Evolutionary conservation across 345 rosid species (phyloP).

Genomic region (Sonneratia alba): DNA sequence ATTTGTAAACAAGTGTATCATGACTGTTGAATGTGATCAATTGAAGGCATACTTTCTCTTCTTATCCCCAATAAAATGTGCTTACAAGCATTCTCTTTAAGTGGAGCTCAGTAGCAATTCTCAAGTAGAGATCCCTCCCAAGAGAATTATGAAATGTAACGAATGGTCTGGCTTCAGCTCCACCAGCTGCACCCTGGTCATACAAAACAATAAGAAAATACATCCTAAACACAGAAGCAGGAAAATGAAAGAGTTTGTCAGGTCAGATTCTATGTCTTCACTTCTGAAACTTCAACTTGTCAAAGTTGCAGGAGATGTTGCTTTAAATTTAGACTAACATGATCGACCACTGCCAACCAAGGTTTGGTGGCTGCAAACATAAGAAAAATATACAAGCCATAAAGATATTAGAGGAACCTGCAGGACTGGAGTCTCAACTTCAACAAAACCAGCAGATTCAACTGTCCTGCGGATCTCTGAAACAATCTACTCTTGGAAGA

Average conservation of each 20-base stretch:
- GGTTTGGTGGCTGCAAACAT: background rate
- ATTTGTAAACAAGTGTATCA: background rate
- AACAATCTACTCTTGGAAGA: conserved; percentile 45
- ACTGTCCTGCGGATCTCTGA: conserved; percentile 78
- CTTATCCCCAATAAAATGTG: background rate
- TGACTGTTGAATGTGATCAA: background rate
- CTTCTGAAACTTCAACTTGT: background rate
- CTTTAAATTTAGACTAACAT: background rate
- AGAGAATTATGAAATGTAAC: conserved; percentile 89
- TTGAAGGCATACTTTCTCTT: background rate
- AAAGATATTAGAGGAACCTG: conserved; percentile 52
- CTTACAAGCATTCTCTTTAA: conserved; percentile 93
- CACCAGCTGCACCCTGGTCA: conserved; percentile 96
- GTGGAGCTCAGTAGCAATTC: conserved; percentile 98
- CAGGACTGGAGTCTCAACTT: conserved; percentile 95
- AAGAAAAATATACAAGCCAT: background rate
- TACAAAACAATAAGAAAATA: conserved; percentile 33
- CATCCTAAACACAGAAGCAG: conserved; percentile 8
- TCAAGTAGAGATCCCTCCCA: conserved; percentile 77
- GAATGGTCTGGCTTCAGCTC: conserved; percentile 98
- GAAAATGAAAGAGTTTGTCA: background rate
- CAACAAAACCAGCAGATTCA: conserved; percentile 71
- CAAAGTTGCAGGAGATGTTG: background rate
- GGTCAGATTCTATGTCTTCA: background rate
- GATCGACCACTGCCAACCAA: background rate